A percentile compares a stretch with the other conserved stretches of the same genome.
Evolutionary conservation across 257 asterid genomes (phyloP).

Genomic region (Penstemon eatonii): DNA sequence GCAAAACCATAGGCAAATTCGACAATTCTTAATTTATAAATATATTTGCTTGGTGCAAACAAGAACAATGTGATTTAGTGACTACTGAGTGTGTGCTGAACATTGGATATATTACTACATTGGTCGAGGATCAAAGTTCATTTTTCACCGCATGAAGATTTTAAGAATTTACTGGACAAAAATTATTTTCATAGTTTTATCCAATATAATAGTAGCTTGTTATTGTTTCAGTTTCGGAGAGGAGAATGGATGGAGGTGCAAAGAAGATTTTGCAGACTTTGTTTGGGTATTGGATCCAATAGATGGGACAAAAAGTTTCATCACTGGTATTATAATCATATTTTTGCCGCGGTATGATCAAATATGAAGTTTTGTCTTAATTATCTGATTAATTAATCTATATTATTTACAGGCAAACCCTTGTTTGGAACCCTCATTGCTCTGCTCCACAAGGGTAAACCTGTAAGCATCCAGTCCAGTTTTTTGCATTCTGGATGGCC

Average conservation of each 20-base stretch:
- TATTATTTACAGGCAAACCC: constrained; percentile 66
- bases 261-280: constrained; percentile 68
- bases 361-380: constrained; percentile 18
- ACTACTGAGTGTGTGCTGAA: background rate
- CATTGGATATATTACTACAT: background rate
- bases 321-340: constrained; percentile 56
- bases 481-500: constrained; percentile 25
- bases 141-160: constrained; percentile 7
- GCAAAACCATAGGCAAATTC: background rate
- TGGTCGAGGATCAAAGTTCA: constrained; percentile 2
- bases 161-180: background rate
- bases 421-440: constrained; percentile 94
- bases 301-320: constrained; percentile 96
- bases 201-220: background rate
- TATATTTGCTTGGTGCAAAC: background rate
- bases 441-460: constrained; percentile 76
- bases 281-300: constrained; percentile 99
- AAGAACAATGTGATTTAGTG: background rate
- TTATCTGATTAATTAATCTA: constrained; percentile 16
- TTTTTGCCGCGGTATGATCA: background rate
- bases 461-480: constrained; percentile 57
- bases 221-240: constrained; percentile 72
- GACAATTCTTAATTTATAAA: background rate
- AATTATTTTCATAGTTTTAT: background rate
- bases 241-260: constrained; percentile 87